phyloP scores from a whole-genome alignment of 2,329 filamentous ascomycete genomes.

The Bipolaris bicolor region DNA sequence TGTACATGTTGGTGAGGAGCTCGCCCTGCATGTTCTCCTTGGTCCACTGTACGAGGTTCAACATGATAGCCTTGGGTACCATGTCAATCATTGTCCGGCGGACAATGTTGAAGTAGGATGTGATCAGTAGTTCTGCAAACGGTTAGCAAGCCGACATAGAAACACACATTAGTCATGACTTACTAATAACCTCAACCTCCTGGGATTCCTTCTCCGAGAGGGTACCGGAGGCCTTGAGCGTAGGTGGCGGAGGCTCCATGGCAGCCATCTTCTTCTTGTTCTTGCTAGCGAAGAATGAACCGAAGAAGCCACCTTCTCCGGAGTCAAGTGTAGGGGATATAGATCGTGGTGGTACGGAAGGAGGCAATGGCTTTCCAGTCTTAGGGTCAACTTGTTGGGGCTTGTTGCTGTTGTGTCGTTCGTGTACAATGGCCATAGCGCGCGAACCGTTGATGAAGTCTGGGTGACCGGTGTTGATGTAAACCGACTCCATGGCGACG shows the following conservation, averaged over 20 bases:
- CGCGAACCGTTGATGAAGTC: slow-evolving; percentile 97
- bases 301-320: slow-evolving; percentile 84
- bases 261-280: slow-evolving; percentile 99
- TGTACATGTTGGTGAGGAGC: slow-evolving; percentile 96
- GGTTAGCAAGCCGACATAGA: slow-evolving; percentile 23
- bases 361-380: slow-evolving; percentile 90
- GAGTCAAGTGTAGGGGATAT: slow-evolving; percentile 74
- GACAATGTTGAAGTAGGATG: slow-evolving; percentile 97
- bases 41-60: slow-evolving; percentile 92
- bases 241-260: slow-evolving; percentile 94
- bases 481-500: slow-evolving; percentile 93
- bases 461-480: slow-evolving; percentile 97
- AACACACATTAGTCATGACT: slow-evolving; percentile 47
- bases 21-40: slow-evolving; percentile 99
- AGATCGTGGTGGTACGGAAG: slow-evolving; percentile 70
- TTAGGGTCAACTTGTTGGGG: slow-evolving; percentile 97
- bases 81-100: slow-evolving; percentile 99
- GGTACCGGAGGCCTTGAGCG: slow-evolving; percentile 90
- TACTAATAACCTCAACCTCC: slow-evolving; percentile 98
- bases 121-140: slow-evolving; percentile 81
- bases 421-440: slow-evolving; percentile 97
- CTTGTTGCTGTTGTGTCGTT: slow-evolving; percentile 80
- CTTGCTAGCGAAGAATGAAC: slow-evolving; percentile 97
- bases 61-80: slow-evolving; percentile 99
- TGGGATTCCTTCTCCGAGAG: slow-evolving; percentile 92